Base-by-base conservation (phyloP, 2,329 filamentous ascomycete species). In the Epichloe sibirici region DNA sequence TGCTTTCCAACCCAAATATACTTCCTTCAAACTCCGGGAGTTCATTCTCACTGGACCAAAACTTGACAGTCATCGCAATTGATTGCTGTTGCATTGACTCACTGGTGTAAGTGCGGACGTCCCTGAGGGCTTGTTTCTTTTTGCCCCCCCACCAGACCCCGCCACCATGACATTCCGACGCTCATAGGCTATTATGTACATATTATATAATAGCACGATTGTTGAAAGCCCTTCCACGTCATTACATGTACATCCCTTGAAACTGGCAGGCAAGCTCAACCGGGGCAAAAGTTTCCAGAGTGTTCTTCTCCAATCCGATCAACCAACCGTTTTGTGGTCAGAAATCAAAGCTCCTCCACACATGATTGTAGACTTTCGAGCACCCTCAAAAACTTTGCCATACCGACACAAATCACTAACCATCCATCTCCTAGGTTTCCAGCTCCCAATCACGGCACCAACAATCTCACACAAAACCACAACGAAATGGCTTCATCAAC, bases 401-500 rank as follows among this genome's bases (percentile, higher is more conserved):
- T 23, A 42, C 37, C 25, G 31, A 13, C 11, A 13, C 45, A 40
- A 44, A 49, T 3, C 46, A 38, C 42, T 48, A 45, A 45, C 43
- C 46, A 34, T 11, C 23, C 25, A 23, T 23, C 23, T n/a, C 17
- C 4, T 23, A 51, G 50, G 37, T 42, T 17, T 37, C 37, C 50
- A 8, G 23, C 34, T 39, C 9, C 31, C 9, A 31, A 31, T 4
- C 9, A 11, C 31, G 31, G 31, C 31, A 31, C 31, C 31, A 11
- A 40, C 38, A 49, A 9, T 13, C 37, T 28, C 35, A 13, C 13
- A 9, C 37, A 15, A 21, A 3, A 38, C 9, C 28, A 60, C 53
- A 60, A 60, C 56, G 64, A 59, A 58, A 66, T 69, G 58, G 61
- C 63, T 40, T 47, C 57, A 34, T 45, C 43, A 46, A 58, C 63